A percentile compares a stretch with the other conserved stretches of the same genome.
These are phyloP conservation scores for Aspergillus sclerotialis DNA, from an alignment of 2,329 filamentous ascomycete genomes.

Conservation along the genomic window DNA sequence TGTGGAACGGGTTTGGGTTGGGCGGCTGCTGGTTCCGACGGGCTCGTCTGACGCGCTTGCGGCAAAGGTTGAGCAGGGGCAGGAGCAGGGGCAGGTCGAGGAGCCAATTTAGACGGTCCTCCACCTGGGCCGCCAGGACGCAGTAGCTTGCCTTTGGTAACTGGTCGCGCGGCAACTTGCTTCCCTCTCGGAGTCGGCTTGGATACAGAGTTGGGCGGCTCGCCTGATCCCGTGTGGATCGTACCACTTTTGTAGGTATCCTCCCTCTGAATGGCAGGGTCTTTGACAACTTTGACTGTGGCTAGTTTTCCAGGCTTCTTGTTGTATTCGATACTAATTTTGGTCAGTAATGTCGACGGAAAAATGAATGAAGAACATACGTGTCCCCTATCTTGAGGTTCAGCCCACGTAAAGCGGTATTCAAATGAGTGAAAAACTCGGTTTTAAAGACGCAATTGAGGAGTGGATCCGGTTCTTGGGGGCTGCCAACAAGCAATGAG, in stretches of 20 bases:
- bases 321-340: constrained; percentile 71
- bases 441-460: constrained; percentile 94
- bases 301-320: constrained; percentile 96
- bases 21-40: constrained; percentile 18
- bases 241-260: constrained; percentile 93
- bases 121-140: constrained; percentile 82
- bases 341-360: no score
- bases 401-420: constrained; percentile 69
- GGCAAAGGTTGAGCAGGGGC: constrained; percentile 32
- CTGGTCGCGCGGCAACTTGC: constrained; percentile 77
- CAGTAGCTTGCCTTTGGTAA: constrained; percentile 88
- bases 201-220: constrained; percentile 74
- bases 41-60: constrained; percentile 24
- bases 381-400: constrained; percentile 74
- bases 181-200: constrained; percentile 81
- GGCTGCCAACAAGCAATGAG: constrained; percentile 79
- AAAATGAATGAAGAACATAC: constrained; percentile 38
- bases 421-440: constrained; percentile 90
- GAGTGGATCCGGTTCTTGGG: constrained; percentile 87
- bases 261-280: constrained; percentile 62
- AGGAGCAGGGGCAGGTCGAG: constrained; percentile 30
- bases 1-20: constrained; percentile 37
- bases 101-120: constrained; percentile 63
- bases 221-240: constrained; percentile 78
- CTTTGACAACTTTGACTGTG: constrained; percentile 81